Evolutionary conservation across 352 stramenopile genomes (phyloP).

Genomic region (Globisporangium megalacanthum): DNA sequence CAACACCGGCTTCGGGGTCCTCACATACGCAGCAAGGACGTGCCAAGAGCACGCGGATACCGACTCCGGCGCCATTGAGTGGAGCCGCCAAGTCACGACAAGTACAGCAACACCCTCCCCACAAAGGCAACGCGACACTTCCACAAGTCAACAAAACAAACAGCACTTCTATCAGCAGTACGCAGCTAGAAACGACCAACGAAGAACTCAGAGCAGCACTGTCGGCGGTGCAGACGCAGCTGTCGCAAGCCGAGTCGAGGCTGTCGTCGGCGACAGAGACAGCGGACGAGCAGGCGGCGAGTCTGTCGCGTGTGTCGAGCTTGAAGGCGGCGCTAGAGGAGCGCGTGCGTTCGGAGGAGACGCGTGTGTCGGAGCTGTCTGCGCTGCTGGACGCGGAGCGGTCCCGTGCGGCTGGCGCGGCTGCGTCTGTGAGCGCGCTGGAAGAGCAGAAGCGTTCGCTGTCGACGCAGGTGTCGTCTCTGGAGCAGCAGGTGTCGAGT

Average conservation of each 20-base stretch:
- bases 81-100: background rate
- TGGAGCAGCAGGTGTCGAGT: constrained; percentile 11
- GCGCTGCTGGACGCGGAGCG: constrained; percentile 1
- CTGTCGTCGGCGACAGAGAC: constrained; percentile 17
- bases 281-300: constrained; percentile 16
- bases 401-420: background rate
- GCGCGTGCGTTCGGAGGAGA: constrained; percentile 1
- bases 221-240: constrained; percentile 6
- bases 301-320: constrained; percentile 15
- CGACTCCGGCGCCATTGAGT: constrained; percentile 1
- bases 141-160: background rate
- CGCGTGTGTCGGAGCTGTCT: background rate
- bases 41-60: constrained; percentile 1
- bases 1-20: constrained; percentile 1
- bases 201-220: constrained; percentile 10
- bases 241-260: constrained; percentile 9
- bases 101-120: background rate
- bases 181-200: background rate
- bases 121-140: background rate
- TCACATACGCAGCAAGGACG: background rate
- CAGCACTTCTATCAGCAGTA: too few species aligned
- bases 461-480: constrained; percentile 18
- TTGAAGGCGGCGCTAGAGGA: constrained; percentile 11
- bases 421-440: background rate
- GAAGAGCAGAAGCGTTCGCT: constrained; percentile 4